Conservation (phyloP, 257 asterid genomes). For the Gentiana macrophylla region DNA sequence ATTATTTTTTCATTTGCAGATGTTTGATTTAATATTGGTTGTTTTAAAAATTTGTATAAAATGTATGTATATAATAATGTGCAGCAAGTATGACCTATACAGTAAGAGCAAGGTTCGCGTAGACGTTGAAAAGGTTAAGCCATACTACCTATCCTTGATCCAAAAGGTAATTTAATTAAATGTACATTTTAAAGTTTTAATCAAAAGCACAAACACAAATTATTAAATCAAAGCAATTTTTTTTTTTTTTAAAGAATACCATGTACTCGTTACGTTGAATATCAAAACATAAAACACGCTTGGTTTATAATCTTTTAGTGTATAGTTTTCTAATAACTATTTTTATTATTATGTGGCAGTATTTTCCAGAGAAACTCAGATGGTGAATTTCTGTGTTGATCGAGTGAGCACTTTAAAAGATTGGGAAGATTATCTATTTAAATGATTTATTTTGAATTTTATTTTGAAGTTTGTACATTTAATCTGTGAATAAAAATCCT, state of each 20-base stretch:
- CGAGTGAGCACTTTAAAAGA: no score
- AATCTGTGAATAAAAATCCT: no score
- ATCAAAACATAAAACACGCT: no score
- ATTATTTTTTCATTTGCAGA: background rate
- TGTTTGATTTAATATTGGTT: background rate
- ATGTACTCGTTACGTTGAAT: no score
- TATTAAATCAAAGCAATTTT: background rate
- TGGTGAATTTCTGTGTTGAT: no score
- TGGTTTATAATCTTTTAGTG: background rate
- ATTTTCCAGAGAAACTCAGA: constrained; percentile 53
- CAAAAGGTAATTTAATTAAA: constrained; percentile 22
- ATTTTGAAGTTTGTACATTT: no score
- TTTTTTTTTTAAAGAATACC: background rate
- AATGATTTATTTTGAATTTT: no score
- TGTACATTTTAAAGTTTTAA: background rate
- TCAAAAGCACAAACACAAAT: no score
- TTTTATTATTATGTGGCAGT: constrained; percentile 25
- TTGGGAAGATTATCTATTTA: no score
- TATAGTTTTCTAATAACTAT: background rate
- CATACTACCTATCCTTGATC: constrained; percentile 57
- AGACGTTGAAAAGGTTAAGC: constrained; percentile 38
- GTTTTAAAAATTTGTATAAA: background rate
- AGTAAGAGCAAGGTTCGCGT: constrained; percentile 28
- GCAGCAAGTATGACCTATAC: constrained; percentile 28
- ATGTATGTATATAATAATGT: background rate